These are phyloP conservation scores for Scheffersomyces segobiensis DNA, from an alignment of 1,139 yeast species.

Conservation along the genomic window DNA sequence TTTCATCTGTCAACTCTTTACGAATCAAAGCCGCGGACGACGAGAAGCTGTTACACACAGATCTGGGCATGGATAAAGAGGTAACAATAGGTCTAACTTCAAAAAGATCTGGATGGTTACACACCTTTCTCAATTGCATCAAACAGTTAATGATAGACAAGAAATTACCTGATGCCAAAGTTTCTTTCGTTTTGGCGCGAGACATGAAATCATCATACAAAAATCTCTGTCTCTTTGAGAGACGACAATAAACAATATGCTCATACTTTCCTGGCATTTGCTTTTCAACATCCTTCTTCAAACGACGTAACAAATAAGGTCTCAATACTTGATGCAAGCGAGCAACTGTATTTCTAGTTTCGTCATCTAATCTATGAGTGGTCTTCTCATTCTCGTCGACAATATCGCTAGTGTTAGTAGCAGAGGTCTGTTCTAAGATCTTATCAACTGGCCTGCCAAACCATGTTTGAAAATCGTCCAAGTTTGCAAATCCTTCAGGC, in stretches of 20 bases:
- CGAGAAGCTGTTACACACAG: slow-evolving; percentile 57
- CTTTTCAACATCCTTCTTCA: slow-evolving; percentile 95
- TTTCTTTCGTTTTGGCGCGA: slow-evolving; percentile 91
- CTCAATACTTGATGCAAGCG: slow-evolving; percentile 91
- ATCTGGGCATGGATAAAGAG: slow-evolving; percentile 71
- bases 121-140: slow-evolving; percentile 96
- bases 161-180: slow-evolving; percentile 92
- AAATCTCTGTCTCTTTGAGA: slow-evolving; percentile 89
- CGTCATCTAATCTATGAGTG: slow-evolving; percentile 50
- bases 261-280: slow-evolving; percentile 99
- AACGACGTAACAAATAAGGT: slow-evolving; percentile 86
- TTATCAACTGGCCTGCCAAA: slow-evolving; percentile 95
- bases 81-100: slow-evolving; percentile 95
- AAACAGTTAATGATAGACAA: slow-evolving; percentile 93
- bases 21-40: slow-evolving; percentile 45
- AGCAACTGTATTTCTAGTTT: slow-evolving; percentile 81
- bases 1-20: slow-evolving; percentile 31
- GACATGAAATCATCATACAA: slow-evolving; percentile 97
- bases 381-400: slow-evolving; percentile 44
- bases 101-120: slow-evolving; percentile 96
- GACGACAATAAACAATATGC: slow-evolving; percentile 87
- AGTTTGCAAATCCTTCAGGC: slow-evolving; percentile 96
- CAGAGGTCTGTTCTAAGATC: slow-evolving; percentile 68
- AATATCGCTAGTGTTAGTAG: slow-evolving; percentile 44
- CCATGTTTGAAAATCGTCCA: slow-evolving; percentile 97